Percentiles rank a stretch among this genome's conserved stretches.
Conservation (phyloP, 306 rosid genomes). For the Glycine soja region DNA sequence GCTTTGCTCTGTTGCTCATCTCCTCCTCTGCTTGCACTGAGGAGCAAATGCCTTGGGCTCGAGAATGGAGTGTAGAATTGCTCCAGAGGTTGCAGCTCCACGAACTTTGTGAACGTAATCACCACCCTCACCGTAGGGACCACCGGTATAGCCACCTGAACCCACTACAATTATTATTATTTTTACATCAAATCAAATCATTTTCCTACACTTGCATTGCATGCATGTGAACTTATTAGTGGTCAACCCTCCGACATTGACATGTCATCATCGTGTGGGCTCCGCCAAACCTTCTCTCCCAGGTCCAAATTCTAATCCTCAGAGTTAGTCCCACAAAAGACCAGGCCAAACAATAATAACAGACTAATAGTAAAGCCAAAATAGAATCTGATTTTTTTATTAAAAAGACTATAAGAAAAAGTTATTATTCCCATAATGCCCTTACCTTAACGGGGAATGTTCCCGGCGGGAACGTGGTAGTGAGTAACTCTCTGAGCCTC, state of each 20-base stretch:
- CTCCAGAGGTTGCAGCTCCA: constrained; percentile 76
- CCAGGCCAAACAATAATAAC: neutral
- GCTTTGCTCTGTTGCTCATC: constrained; percentile 45
- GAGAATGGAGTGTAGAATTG: constrained; percentile 86
- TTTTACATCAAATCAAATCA: neutral
- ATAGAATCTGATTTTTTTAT: no score
- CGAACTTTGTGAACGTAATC: constrained; percentile 89
- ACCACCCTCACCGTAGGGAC: constrained; percentile 93
- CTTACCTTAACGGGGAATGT: constrained; percentile 90
- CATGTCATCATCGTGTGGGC: neutral
- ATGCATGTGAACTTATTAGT: neutral
- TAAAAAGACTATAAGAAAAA: neutral
- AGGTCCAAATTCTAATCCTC: constrained; percentile 5
- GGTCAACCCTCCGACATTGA: constrained; percentile 33
- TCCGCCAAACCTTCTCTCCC: constrained; percentile 51
- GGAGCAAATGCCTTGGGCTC: constrained; percentile 70
- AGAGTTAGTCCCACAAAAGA: constrained; percentile 45
- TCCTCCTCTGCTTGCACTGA: neutral
- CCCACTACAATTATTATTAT: neutral
- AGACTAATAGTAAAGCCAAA: neutral
- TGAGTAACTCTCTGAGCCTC: constrained; percentile 84
- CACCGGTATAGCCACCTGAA: constrained; percentile 87
- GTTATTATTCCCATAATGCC: constrained; percentile 16
- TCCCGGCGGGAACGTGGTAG: constrained; percentile 88
- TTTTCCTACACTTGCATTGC: neutral